Base-by-base conservation (phyloP, 1,284 basidiomycete genomes). In the Moesziomyces globuligerus region DNA sequence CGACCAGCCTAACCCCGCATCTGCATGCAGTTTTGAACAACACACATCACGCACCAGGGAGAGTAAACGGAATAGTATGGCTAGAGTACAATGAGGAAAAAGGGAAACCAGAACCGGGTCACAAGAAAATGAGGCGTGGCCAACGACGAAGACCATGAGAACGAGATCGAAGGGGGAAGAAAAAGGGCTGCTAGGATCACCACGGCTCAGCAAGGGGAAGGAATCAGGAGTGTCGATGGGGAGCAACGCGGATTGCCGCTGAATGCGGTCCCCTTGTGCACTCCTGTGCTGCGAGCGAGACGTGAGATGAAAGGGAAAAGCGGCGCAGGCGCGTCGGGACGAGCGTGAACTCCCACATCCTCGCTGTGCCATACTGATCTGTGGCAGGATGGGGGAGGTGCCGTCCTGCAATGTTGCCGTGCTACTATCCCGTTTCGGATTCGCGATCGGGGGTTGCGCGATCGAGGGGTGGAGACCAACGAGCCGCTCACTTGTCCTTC, bases 401-500 rank as follows among this genome's bases (percentile, higher is more conserved):
- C 55, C 54, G 61, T 21, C 48, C 18, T 18, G 38, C 46, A 36
- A 25, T 43, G 21, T 32, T 38, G 42, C 25, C 15, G 15, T 13
- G 32, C 32, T n/a, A 17, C 32, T 17, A 10, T 29, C 29, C 29
- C 32, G n/a, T n/a, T n/a, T n/a, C n/a, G n/a, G n/a, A 17, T 17
- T 34, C 32, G 32, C 32, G 32, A 34, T 29, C 32, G 32, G 13
- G 15, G n/a, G n/a, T n/a, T n/a, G n/a, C n/a, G n/a, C n/a, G 23
- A 24, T 24, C 17, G n/a, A 26, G 47, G 20, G 24, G 32, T 26
- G 8, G 17, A 11, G 23, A 18, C 3, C 23, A 24, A 44, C 15
- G 39, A 25, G 17, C 17, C 13, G 36, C 46, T 56, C 55, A 66
- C 64, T 77, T 67, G 44, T 72, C 66, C 77, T 78, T 74, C 62